Evolutionary conservation across 2,329 filamentous ascomycete species (phyloP), one percentile per base, ranked within the genome.

Genomic region (Teratosphaeria nubilosa): DNA sequence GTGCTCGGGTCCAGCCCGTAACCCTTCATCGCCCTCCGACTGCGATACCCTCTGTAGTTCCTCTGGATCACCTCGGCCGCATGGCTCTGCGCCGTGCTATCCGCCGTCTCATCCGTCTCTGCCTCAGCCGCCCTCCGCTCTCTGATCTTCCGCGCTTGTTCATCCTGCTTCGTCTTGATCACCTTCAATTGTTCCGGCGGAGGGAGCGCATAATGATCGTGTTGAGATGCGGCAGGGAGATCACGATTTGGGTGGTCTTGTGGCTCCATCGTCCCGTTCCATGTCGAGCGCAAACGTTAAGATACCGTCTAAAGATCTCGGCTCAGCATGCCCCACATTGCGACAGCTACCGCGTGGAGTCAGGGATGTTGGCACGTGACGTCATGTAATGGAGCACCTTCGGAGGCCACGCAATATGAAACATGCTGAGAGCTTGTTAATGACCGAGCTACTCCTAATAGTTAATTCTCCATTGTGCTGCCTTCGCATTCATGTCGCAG

Each of bases 41-140:
- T 80, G 56, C 87, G 81, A 71, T 95, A 89, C 5, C 90, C 89
- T 34, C 90, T 81, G 70, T 91, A 95, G 27, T 85, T 87, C 64
- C 86, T 83, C 66, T 73, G 71, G 24, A 73, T 73, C 56, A 71
- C 56, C 60, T 66, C 58, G 6, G 70, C 72, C 25, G 71, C 70
- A 48, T 64, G 59, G 16, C 55, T 54, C 48, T 57, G 55, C 54
- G 57, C 53, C 11, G 48, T 54, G 32, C 63, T 61, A 25, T 61
- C 62, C 6, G 56, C 34, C 53, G 45, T 27, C 13, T 27, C 56
- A 55, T 56, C 57, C 34, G 37, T 53, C n/a, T 41, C 48, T 11
- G 41, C 50, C 56, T 61, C 55, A 31, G 53, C 41, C 24, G 59
- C 63, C 45, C 56, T 57, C 51, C 59, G 53, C 31, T 60, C 67